Base-by-base conservation (phyloP, 2,329 filamentous ascomycete species). In the Fusarium bulbicola region DNA sequence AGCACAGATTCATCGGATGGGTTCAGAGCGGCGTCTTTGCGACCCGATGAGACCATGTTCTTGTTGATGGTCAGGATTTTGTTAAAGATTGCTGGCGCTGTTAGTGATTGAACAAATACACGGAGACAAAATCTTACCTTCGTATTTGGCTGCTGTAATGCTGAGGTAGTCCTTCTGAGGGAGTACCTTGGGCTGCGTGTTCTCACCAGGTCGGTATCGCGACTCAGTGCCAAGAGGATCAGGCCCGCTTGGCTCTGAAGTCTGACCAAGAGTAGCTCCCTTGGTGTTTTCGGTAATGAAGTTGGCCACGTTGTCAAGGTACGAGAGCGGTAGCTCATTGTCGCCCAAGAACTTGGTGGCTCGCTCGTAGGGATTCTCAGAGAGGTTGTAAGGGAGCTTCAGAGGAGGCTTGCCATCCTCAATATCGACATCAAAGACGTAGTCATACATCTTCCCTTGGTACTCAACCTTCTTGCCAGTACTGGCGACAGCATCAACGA, bases 371-470 rank as follows among this genome's bases (percentile, higher is more conserved):
- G 95, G 94, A 75, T 98, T 98, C 79, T 98, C 92, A 3, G 93
- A 94, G 18, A 95, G 87, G 80, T 98, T 98, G 83, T 93, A 98
- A 0, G 95, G 95, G n/a, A 98, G 87, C 82, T 98, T 98, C 50
- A 98, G 86, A 1, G 95, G 91, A 18, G 95, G 95, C 79, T 97
- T 95, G 59, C 95, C 95, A 78, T 98, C 95, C 80, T 97, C 94
- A 70, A 98, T 97, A 77, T 97, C 95, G 32, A 98, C 95, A 79
- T 98, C 95, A 75, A 98, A 98, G 14, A 99, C 95, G 78, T 92
- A 98, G 80, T 99, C 96, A 80, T 97, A 99, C 69, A 95, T 93
- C 79, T 97, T 90, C 37, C 95, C 95, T 3, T 93, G 86, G 79
- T 95, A 92, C 65, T 91, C 87, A 13, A 90, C 90, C 83, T 95